Conservation (phyloP, 129 eudicot genomes). For the Arctium minus region DNA sequence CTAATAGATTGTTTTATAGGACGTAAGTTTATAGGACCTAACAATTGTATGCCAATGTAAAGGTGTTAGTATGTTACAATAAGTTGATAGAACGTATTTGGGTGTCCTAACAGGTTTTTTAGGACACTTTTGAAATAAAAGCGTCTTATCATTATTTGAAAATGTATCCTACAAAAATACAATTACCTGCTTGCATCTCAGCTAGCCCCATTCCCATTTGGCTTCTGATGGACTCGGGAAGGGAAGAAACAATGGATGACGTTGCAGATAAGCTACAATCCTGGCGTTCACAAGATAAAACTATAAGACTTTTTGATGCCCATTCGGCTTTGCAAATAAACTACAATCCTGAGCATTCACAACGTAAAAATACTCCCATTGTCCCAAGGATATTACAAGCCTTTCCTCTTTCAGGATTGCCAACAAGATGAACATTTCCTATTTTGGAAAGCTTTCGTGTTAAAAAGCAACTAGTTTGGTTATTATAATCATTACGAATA, state of each 20-base stretch:
- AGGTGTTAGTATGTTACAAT: background rate
- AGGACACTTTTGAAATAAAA: background rate
- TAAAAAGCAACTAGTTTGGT: too few species aligned
- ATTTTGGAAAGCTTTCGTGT: background rate
- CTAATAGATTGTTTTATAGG: background rate
- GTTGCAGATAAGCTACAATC: slow-evolving; percentile 72
- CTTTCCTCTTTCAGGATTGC: background rate
- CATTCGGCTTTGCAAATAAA: background rate
- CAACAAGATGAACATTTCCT: background rate
- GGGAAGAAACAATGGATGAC: slow-evolving; percentile 51
- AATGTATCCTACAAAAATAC: background rate
- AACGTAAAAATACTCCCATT: background rate
- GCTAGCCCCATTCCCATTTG: slow-evolving; percentile 46
- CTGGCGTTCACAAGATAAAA: slow-evolving; percentile 29
- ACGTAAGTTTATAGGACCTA: background rate
- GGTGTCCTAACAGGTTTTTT: background rate
- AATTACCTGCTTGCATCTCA: slow-evolving; percentile 28
- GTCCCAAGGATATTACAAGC: background rate
- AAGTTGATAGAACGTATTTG: background rate
- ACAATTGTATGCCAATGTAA: background rate
- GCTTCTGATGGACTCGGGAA: slow-evolving; percentile 50
- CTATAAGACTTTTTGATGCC: background rate
- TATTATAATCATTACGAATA: too few species aligned
- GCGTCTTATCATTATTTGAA: background rate
- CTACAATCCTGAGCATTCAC: background rate